phyloP scores from a whole-genome alignment of 1,284 basidiomycete species.

The Papiliotrema fonsecae region DNA sequence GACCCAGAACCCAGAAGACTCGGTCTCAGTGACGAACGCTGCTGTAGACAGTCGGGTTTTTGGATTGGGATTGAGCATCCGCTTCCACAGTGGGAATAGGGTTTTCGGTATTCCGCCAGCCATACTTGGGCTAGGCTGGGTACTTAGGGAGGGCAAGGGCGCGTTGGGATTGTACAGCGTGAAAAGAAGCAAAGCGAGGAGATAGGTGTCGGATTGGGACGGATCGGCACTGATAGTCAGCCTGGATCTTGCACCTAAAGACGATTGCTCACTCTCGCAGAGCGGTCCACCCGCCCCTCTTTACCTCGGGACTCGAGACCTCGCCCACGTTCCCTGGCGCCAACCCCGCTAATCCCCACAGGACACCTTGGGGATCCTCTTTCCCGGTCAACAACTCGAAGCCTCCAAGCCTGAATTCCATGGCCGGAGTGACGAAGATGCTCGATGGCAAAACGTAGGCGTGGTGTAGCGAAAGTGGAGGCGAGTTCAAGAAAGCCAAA shows the following conservation, averaged over 20 bases:
- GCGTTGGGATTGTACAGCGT: constrained; percentile 76
- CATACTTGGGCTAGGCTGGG: constrained; percentile 64
- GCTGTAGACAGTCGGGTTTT: constrained; percentile 71
- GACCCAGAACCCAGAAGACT: constrained; percentile 71
- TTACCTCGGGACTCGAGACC: constrained; percentile 78
- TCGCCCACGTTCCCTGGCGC: constrained; percentile 58
- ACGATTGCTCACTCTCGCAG: constrained; percentile 66
- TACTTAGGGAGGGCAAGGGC: constrained; percentile 61
- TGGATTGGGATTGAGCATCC: constrained; percentile 80
- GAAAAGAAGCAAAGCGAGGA: constrained; percentile 78
- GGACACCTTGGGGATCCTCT: constrained; percentile 41
- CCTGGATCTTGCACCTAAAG: background rate
- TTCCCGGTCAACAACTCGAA: constrained; percentile 73
- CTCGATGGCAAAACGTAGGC: constrained; percentile 66
- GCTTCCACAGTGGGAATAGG: constrained; percentile 78
- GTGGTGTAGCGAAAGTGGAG: constrained; percentile 81
- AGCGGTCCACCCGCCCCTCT: constrained; percentile 75
- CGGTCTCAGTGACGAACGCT: constrained; percentile 72
- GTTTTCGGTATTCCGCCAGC: constrained; percentile 71
- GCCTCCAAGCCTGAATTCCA: constrained; percentile 94
- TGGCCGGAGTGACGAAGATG: constrained; percentile 73
- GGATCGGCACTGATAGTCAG: constrained; percentile 58
- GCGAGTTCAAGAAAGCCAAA: constrained; percentile 83
- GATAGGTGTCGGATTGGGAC: constrained; percentile 74
- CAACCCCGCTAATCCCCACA: constrained; percentile 65